Conservation (phyloP, 2,329 filamentous ascomycete species). For the Sarocladium strictum region DNA sequence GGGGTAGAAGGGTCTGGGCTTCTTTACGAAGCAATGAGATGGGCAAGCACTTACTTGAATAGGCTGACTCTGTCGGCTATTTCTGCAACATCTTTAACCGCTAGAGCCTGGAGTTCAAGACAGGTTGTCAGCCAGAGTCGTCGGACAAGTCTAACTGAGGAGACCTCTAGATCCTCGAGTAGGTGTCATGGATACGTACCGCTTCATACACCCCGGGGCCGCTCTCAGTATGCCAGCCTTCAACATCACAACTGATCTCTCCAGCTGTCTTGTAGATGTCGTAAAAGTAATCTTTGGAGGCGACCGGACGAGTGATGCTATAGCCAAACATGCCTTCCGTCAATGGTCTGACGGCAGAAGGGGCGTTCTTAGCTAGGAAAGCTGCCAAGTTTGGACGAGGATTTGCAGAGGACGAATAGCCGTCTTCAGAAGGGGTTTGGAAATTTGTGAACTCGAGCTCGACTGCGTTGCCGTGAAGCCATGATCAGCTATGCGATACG, state of each 20-base stretch:
- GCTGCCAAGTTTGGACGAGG: slow-evolving; percentile 54
- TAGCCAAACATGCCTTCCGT: slow-evolving; percentile 84
- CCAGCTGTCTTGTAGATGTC: slow-evolving; percentile 66
- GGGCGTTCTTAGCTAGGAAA: slow-evolving; percentile 61
- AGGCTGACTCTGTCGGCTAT: background rate
- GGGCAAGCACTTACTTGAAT: background rate
- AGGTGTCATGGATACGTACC: too few species aligned
- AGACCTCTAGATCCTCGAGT: too few species aligned
- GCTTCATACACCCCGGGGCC: slow-evolving; percentile 51
- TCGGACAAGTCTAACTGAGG: too few species aligned
- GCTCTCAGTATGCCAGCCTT: slow-evolving; percentile 81
- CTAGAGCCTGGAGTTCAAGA: background rate
- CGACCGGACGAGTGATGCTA: slow-evolving; percentile 66
- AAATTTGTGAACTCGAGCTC: slow-evolving; percentile 43
- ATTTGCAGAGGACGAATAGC: slow-evolving; percentile 24
- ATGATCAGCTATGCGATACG: background rate
- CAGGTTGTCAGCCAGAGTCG: too few species aligned
- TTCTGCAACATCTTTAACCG: background rate
- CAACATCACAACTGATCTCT: slow-evolving; percentile 65
- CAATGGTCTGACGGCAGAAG: slow-evolving; percentile 57
- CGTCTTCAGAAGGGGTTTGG: slow-evolving; percentile 23
- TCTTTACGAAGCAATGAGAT: too few species aligned
- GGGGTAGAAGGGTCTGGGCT: too few species aligned
- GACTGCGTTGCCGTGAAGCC: background rate
- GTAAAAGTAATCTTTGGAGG: slow-evolving; percentile 81